Conservation (phyloP, 2,329 filamentous ascomycete species). For the Trichoderma sp. region DNA sequence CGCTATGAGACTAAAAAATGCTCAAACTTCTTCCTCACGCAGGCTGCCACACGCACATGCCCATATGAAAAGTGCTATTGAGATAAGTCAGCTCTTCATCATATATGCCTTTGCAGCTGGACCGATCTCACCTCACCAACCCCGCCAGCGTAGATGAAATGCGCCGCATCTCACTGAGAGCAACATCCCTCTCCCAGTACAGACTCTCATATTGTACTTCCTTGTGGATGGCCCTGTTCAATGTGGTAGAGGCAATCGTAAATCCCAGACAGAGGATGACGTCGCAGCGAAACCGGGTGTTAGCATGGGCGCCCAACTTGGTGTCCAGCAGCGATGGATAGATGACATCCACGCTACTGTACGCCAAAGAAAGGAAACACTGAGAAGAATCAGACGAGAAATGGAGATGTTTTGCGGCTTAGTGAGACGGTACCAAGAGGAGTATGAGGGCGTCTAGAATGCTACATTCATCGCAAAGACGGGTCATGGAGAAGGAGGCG, state of each 20-base stretch:
- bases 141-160: neutral
- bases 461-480: neutral
- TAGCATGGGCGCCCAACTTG: neutral
- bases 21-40: neutral
- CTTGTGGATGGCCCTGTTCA: neutral
- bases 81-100: neutral
- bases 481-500: neutral
- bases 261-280: slow-evolving; percentile 5
- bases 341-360: neutral
- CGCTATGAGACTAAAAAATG: neutral
- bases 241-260: neutral
- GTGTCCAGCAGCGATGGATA: neutral
- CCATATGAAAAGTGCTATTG: slow-evolving; percentile 2
- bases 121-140: neutral
- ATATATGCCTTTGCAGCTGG: no score
- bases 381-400: neutral
- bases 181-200: slow-evolving; percentile 6
- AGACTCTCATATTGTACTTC: neutral
- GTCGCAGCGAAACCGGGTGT: slow-evolving; percentile 1
- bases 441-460: neutral
- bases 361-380: neutral
- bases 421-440: neutral
- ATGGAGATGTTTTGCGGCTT: no score
- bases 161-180: slow-evolving; percentile 2
- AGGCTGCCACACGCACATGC: slow-evolving; percentile 7